Base-by-base conservation (phyloP, 139 green algal genomes). In the Coelastrella sp. region DNA sequence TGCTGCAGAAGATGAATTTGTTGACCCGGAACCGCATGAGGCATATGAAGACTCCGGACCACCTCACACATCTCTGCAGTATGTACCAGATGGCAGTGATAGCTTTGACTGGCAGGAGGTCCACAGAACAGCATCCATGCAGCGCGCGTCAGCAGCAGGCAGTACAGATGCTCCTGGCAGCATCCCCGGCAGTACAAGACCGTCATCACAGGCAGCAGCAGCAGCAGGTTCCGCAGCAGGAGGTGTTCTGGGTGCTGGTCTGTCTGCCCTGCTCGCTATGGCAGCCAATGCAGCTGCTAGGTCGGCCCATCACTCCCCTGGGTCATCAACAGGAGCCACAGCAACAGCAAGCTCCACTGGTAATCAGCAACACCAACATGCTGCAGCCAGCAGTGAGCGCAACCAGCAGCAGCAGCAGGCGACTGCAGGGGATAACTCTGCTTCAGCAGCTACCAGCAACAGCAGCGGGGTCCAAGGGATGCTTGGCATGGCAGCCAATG, bases 281-380 rank as follows among this genome's bases (percentile, higher is more conserved):
- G 75, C 75, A 25, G 75, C 75, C 6, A 60, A 82, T 35, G 75
- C 75, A 51, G 75, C 75, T 11, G 48, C 32, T 27, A 27, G 53
- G 6, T 21, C n/a, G 21, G 74, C 38, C 21, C 72, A 48, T 1
- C 25, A 64, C 5, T 38, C 30, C n/a, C 43, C 8, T 37, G 27
- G 40, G 27, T 37, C 75, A 59, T 60, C 45, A 41, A 50, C 73
- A 35, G 3, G 13, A 32, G 48, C 73, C 45, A n/a, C 73, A 40
- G 48, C 73, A 67, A n/a, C 73, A 40, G 11, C 43, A 25, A 48
- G 48, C 73, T 51, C 17, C 21, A 45, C 21, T 27, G 48, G 34
- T 6, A 23, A 32, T 64, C 66, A 50, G 35, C 66, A 74, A 11
- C 66, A 48, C 27, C 32, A 45, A 27, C 8, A 27, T 11, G 34